A percentile compares a stretch with the other conserved stretches of the same genome.
These are phyloP conservation scores for Penicillium manginii DNA, from an alignment of 495 filamentous ascomycete species.

Conservation along the genomic window DNA sequence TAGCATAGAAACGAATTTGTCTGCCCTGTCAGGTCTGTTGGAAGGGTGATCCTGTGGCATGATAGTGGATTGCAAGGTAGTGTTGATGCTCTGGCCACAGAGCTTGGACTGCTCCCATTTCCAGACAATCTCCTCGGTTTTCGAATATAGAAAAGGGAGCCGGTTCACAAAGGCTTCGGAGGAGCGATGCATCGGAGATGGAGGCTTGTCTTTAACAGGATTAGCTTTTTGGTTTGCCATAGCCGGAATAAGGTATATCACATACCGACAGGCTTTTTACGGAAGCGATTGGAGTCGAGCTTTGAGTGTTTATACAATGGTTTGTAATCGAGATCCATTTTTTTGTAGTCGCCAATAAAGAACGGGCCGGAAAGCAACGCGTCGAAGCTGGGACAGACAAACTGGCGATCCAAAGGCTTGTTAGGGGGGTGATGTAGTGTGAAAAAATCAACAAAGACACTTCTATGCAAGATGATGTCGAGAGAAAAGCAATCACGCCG, in stretches of 20 bases:
- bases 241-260: neutral
- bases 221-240: neutral
- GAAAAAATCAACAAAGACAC: too few species aligned
- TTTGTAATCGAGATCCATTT: neutral
- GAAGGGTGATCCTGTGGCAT: too few species aligned
- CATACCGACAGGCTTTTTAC: neutral
- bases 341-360: too few species aligned
- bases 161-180: neutral
- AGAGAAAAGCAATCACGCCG: too few species aligned
- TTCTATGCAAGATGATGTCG: too few species aligned
- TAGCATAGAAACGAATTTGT: too few species aligned
- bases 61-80: conserved; percentile 5
- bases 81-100: conserved; percentile 15
- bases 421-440: too few species aligned
- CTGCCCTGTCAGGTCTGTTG: too few species aligned
- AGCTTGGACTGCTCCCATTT: conserved; percentile 18
- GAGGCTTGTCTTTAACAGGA: neutral
- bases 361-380: too few species aligned
- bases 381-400: neutral
- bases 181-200: neutral
- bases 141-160: conserved; percentile 18
- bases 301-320: neutral
- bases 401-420: too few species aligned
- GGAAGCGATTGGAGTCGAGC: neutral
- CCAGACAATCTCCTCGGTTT: conserved; percentile 20